Conservation (phyloP, 1,284 basidiomycete species). For the Cryptococcus floricola region DNA sequence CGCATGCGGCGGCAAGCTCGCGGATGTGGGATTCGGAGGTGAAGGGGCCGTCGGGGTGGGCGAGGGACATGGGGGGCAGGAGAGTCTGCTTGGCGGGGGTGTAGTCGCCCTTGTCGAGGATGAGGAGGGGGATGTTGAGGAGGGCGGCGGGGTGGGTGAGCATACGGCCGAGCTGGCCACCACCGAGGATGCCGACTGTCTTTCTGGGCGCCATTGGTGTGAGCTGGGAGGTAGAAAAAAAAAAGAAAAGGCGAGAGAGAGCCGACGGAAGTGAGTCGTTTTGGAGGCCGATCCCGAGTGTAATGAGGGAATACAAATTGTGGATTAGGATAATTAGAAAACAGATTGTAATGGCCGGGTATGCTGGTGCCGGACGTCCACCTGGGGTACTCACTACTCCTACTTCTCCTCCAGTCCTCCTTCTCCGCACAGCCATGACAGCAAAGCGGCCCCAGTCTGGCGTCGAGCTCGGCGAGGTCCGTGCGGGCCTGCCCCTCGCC, state of each 20-base stretch:
- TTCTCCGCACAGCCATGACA: background rate
- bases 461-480: slow-evolving; percentile 47
- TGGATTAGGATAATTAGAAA: background rate
- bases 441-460: slow-evolving; percentile 2
- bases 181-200: slow-evolving; percentile 54
- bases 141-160: slow-evolving; percentile 85
- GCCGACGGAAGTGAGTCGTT: background rate
- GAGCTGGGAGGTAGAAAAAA: background rate
- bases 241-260: background rate
- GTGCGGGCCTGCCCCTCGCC: slow-evolving; percentile 64
- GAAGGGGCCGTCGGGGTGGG: slow-evolving; percentile 87
- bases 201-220: slow-evolving; percentile 39
- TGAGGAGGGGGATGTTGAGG: slow-evolving; percentile 78
- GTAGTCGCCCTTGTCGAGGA: slow-evolving; percentile 76
- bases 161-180: slow-evolving; percentile 98
- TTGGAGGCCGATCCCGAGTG: background rate
- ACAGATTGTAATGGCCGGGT: background rate
- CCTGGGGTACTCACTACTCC: too few species aligned
- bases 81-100: slow-evolving; percentile 90
- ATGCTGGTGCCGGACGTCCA: too few species aligned
- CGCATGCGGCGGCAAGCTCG: slow-evolving; percentile 73
- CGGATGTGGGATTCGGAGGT: slow-evolving; percentile 74
- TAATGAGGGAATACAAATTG: background rate
- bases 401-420: too few species aligned
- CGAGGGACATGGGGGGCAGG: slow-evolving; percentile 54